Base-by-base conservation (phyloP, 2,329 filamentous ascomycete species). In the Arthroderma sp. region DNA sequence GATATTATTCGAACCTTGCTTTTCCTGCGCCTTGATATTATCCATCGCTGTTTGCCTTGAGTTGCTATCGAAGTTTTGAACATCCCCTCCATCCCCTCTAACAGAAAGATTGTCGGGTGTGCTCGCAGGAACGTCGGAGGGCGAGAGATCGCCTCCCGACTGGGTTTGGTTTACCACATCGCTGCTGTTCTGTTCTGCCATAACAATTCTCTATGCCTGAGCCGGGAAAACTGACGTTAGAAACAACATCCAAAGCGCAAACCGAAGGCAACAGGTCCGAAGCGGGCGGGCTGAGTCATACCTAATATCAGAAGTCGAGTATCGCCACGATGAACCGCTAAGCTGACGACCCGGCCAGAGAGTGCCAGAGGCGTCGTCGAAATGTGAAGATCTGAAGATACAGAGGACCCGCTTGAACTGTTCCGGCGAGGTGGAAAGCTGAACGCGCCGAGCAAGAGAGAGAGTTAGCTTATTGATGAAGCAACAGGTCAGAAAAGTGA, bases 121-220 rank as follows among this genome's bases (percentile, higher is more conserved):
- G 70, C 68, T 72, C 71, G 74, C 75, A 78, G 72, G 70, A 68
- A 70, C 75, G 75, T 77, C 77, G 74, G 76, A 75, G 69, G 74
- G 72, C 71, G 71, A 71, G 62, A 66, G 63, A 63, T 71, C 74
- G 72, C 74, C 74, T 68, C 75, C 71, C 76, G 77, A 80, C 77
- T 72, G 70, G 70, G 74, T 71, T 73, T 78, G 71, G 70, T 77
- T 77, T 78, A 80, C 77, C 77, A 79, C 77, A 81, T 81, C 73
- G 68, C 78, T 76, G 73, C 68, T 71, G 62, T 68, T 74, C 74
- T 77, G 73, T 75, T 80, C 77, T 79, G 77, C 77, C 77, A 81
- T 81, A 79, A 80, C 77, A 80, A 75, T 69, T 64, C 68, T 65
- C 64, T 68, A 36, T 44, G 42, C 44, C 44, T 49, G 36, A 36